A percentile compares a stretch with the other conserved stretches of the same genome.
Evolutionary conservation across 345 rosid genomes (phyloP).

Genomic region (Salix suchowensis): DNA sequence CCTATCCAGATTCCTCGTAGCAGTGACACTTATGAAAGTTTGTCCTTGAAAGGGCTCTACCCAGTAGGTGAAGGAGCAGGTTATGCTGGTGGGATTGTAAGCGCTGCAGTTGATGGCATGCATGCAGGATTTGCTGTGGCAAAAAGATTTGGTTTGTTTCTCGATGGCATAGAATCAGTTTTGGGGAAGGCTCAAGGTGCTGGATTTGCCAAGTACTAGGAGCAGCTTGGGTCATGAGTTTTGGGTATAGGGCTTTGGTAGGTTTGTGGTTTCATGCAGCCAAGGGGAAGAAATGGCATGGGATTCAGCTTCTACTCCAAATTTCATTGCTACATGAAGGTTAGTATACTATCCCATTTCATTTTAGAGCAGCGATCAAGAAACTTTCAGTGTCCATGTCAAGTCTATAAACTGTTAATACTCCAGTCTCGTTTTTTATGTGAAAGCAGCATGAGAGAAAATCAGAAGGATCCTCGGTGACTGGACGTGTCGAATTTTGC

Average conservation of each 20-base stretch:
- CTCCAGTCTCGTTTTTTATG: neutral
- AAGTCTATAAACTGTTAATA: neutral
- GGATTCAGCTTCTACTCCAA: slow-evolving; percentile 4
- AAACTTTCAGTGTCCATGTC: neutral
- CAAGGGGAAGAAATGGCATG: neutral
- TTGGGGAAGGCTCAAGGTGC: slow-evolving; percentile 63
- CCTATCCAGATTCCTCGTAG: slow-evolving; percentile 71
- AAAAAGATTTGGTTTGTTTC: slow-evolving; percentile 50
- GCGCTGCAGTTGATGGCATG: slow-evolving; percentile 98
- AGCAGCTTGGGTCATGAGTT: neutral
- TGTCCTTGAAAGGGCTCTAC: slow-evolving; percentile 71
- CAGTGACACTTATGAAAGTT: slow-evolving; percentile 69
- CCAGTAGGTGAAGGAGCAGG: slow-evolving; percentile 99
- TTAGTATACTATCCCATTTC: slow-evolving; percentile 8
- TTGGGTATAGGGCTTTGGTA: neutral
- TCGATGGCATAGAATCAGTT: slow-evolving; percentile 51
- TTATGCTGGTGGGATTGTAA: slow-evolving; percentile 95
- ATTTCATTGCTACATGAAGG: slow-evolving; percentile 3
- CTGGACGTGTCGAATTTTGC: neutral
- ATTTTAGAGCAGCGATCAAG: neutral
- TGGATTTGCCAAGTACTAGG: slow-evolving; percentile 59
- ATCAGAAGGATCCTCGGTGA: neutral
- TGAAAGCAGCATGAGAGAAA: slow-evolving; percentile 7
- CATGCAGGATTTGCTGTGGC: slow-evolving; percentile 82
- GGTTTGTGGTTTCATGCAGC: neutral